Evolutionary conservation across 1,284 basidiomycete genomes (phyloP).

Genomic region (Phylloboletellus chloephorus): DNA sequence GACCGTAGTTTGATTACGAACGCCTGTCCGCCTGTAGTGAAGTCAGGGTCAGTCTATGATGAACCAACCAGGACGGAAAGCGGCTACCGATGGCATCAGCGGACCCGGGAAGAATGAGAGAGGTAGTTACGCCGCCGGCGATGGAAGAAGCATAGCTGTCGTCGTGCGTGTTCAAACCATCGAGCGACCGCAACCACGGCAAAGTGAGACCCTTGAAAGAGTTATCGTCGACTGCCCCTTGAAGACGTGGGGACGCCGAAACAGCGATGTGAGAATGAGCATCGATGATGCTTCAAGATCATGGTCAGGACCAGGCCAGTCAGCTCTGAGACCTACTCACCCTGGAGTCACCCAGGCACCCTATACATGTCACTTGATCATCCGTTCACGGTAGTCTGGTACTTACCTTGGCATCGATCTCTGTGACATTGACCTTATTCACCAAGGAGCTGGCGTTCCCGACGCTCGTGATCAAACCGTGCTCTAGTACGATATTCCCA

Average conservation of each 20-base stretch:
- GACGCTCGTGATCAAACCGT: slow-evolving; percentile 47
- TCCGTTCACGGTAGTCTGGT: not conserved
- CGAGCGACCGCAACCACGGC: slow-evolving; percentile 35
- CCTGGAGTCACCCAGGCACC: slow-evolving; percentile 48
- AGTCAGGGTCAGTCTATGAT: slow-evolving; percentile 16
- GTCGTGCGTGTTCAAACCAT: slow-evolving; percentile 30
- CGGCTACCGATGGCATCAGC: slow-evolving; percentile 49
- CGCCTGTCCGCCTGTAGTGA: slow-evolving; percentile 40
- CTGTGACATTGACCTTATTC: not conserved
- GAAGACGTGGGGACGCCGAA: slow-evolving; percentile 40
- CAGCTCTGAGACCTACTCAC: slow-evolving; percentile 13
- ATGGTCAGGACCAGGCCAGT: not conserved
- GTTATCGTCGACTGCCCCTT: slow-evolving; percentile 38
- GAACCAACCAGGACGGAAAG: not conserved
- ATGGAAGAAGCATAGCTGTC: slow-evolving; percentile 26
- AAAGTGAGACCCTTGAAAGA: slow-evolving; percentile 37
- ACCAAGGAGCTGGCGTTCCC: slow-evolving; percentile 30
- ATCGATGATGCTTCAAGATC: slow-evolving; percentile 39
- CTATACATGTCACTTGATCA: slow-evolving; percentile 12
- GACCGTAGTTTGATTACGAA: slow-evolving; percentile 47
- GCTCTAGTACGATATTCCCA: slow-evolving; percentile 52
- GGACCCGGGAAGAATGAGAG: slow-evolving; percentile 59
- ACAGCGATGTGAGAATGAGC: slow-evolving; percentile 65
- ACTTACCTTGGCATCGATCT: slow-evolving; percentile 26
- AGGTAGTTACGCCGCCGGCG: slow-evolving; percentile 58